Evolutionary conservation across 352 stramenopile species (phyloP), one percentile per base, ranked within the genome.

Genomic region (Globisporangium rhizosaccharum): DNA sequence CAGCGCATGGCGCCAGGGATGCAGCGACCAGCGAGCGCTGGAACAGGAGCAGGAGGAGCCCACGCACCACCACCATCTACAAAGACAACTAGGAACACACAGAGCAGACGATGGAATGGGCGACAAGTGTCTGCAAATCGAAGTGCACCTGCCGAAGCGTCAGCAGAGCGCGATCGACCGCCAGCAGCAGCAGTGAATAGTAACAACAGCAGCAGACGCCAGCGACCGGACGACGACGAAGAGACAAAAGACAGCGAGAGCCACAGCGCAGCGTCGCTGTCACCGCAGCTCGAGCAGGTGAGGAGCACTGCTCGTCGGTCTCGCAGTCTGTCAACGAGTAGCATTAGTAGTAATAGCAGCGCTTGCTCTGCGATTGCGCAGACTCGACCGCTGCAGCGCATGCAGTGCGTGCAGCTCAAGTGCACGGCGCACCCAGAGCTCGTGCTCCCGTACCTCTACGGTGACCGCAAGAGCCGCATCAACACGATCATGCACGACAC

Each of bases 381-480:
- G 23, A 39, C 69, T 37, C 66, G 64, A 25, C 69, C 58, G 26
- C 72, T 63, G 41, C 76, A 82, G 42, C 77, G 81, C 46, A 70
- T 87, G 63, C 75, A 80, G 28, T 82, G 71, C 53, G 55, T 88
- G 30, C 82, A 85, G 51, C 63, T 88, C 44, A 75, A 72, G 39
- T 86, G 76, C 17, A 60, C 63, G 17, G 68, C 79, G 51, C 68
- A 73, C 46, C 79, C 81, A 26, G 77, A 88, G 55, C 51, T 76
- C 54, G 53, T 91, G 36, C 58, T 87, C 36, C 72, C 79, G 44
- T 88, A 79, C 45, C 48, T 91, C 37, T 88, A 88, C 46, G 70
- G 71, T 20, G 75, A 85, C 23, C 73, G 72, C 2, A 70, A 73
- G 41, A 72, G 69, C n/a, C 70, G 65, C 20, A 79, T 89, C 52